Percentiles rank a stretch among this genome's conserved stretches.
Conservation (phyloP, 129 eudicot genomes). For the Escallonia herrerae region DNA sequence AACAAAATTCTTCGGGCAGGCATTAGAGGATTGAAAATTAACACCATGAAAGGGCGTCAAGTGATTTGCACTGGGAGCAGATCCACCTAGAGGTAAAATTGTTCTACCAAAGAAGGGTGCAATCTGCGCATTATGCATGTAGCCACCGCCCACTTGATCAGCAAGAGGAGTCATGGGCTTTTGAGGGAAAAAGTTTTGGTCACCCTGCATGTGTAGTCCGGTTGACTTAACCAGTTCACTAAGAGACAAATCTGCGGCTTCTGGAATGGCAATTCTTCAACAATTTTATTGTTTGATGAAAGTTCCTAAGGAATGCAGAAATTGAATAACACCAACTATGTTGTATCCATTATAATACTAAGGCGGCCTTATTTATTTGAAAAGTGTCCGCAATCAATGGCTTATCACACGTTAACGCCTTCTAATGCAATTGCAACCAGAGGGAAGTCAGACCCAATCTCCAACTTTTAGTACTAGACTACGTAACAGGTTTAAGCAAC, state of each 20-base stretch:
- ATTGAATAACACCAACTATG: constrained; percentile 18
- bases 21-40: constrained; percentile 47
- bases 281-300: neutral
- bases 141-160: constrained; percentile 36
- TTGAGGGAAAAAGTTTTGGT: constrained; percentile 21
- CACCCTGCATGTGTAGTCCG: constrained; percentile 41
- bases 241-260: constrained; percentile 9
- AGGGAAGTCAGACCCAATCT: constrained; percentile 20
- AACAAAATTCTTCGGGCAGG: constrained; percentile 62
- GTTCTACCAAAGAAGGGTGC: constrained; percentile 31
- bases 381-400: constrained; percentile 17
- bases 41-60: constrained; percentile 28
- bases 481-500: constrained; percentile 92
- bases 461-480: constrained; percentile 34
- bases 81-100: constrained; percentile 12
- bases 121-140: constrained; percentile 20
- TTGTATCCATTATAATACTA: constrained; percentile 24
- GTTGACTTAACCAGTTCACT: constrained; percentile 16
- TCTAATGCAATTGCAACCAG: constrained; percentile 15
- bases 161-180: constrained; percentile 26
- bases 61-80: neutral
- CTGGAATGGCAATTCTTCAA: neutral
- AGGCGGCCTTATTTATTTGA: constrained; percentile 11
- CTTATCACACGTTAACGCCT: constrained; percentile 15
- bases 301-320: constrained; percentile 14